Evolutionary conservation across 1,139 yeast species (phyloP).

Genomic region (Zygosaccharomyces sapae): DNA sequence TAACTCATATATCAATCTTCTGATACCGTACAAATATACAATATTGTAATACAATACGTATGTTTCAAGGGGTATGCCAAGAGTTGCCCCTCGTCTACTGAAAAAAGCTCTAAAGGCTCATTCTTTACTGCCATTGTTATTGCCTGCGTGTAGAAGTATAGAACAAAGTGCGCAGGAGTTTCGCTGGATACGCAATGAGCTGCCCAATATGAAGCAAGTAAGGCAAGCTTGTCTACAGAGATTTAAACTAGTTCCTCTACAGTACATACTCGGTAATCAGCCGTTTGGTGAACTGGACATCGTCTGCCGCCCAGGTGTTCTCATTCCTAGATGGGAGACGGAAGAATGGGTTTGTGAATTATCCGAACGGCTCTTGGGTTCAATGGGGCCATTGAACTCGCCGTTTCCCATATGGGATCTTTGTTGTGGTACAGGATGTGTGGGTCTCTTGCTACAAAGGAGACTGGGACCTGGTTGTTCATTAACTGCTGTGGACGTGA

Average conservation of each 20-base stretch:
- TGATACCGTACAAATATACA: no score
- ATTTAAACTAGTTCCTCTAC: conserved; percentile 58
- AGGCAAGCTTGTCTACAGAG: conserved; percentile 39
- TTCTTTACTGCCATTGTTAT: conserved; percentile 27
- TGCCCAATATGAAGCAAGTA: conserved; percentile 35
- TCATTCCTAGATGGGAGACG: conserved; percentile 94
- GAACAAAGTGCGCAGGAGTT: conserved; percentile 44
- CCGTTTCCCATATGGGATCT: conserved; percentile 51
- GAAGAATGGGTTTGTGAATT: conserved; percentile 76
- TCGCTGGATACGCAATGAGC: conserved; percentile 44
- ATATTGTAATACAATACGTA: no score
- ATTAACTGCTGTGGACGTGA: conserved; percentile 58
- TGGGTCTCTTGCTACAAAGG: conserved; percentile 52
- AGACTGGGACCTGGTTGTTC: conserved; percentile 31
- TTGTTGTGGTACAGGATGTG: conserved; percentile 91
- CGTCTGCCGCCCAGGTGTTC: conserved; percentile 56
- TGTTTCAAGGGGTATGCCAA: conserved; percentile 7
- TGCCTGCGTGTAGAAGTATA: conserved; percentile 38
- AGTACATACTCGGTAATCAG: conserved; percentile 77
- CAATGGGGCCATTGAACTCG: conserved; percentile 8
- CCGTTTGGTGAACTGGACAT: conserved; percentile 76
- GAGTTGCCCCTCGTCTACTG: conserved; percentile 20
- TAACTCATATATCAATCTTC: no score
- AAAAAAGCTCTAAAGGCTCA: conserved; percentile 14
- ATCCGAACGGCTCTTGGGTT: conserved; percentile 18